phyloP scores from a whole-genome alignment of 2,329 filamentous ascomycete species.

The Furcasterigmium furcatum region DNA sequence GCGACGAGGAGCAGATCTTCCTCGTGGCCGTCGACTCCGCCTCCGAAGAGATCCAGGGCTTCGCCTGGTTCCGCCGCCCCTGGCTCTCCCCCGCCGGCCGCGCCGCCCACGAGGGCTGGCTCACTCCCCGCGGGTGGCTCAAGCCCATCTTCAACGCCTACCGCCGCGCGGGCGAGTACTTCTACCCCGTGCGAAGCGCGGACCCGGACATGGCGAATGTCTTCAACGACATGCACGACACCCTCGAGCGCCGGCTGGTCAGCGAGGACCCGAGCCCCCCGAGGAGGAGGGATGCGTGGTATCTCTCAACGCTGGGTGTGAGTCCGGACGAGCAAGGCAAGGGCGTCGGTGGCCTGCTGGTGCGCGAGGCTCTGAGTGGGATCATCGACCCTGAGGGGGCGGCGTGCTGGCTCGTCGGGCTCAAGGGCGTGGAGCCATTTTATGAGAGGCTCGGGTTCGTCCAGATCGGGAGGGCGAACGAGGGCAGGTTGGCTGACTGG shows the following conservation, averaged over 20 bases:
- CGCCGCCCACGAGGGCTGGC: constrained; percentile 8
- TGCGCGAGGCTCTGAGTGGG: constrained; percentile 22
- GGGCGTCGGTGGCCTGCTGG: constrained; percentile 25
- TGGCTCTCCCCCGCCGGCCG: constrained; percentile 7
- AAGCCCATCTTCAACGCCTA: constrained; percentile 19
- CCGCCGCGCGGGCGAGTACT: constrained; percentile 17
- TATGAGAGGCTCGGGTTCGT: constrained; percentile 28
- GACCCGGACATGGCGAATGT: constrained; percentile 14
- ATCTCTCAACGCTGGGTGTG: constrained; percentile 29
- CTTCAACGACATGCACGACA: constrained; percentile 21
- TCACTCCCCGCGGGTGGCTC: constrained; percentile 20
- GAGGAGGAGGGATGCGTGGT: constrained; percentile 26
- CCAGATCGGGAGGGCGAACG: constrained; percentile 28
- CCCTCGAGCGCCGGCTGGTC: constrained; percentile 16
- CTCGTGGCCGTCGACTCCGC: constrained; percentile 18
- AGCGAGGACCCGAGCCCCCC: constrained; percentile 17
- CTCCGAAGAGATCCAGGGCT: constrained; percentile 19
- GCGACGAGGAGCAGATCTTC: constrained; percentile 20
- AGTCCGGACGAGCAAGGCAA: constrained; percentile 23
- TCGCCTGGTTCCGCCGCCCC: constrained; percentile 28
- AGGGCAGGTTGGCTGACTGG: constrained; percentile 29
- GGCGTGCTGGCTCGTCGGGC: constrained; percentile 27
- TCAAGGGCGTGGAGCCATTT: constrained; percentile 24
- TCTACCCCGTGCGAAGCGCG: constrained; percentile 18
- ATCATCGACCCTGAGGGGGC: constrained; percentile 21